Conservation (phyloP, 768 basidiomycete species). For the Mycena amicta region DNA sequence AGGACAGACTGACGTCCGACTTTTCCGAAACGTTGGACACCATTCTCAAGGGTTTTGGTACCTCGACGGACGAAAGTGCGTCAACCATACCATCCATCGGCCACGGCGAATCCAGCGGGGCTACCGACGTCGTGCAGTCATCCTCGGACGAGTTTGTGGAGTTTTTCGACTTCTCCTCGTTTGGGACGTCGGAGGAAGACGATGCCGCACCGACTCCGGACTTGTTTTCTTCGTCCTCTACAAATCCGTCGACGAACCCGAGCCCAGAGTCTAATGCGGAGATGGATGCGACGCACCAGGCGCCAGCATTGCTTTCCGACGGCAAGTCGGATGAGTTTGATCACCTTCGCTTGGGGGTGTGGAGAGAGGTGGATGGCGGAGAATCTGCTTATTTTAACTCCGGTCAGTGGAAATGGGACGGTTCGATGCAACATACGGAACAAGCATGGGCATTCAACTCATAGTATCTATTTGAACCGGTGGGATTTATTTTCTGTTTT, state of each 20-base stretch:
- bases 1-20: conserved; percentile 46
- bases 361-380: conserved; percentile 76
- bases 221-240: conserved; percentile 63
- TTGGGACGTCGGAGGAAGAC: conserved; percentile 59
- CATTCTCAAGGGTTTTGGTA: conserved; percentile 59
- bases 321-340: conserved; percentile 60
- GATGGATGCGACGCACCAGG: conserved; percentile 50
- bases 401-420: conserved; percentile 74
- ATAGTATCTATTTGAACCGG: conserved; percentile 44
- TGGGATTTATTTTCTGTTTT: conserved; percentile 39
- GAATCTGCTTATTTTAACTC: conserved; percentile 69
- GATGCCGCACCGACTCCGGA: conserved; percentile 72
- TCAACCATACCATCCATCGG: conserved; percentile 38
- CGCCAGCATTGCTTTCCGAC: conserved; percentile 47
- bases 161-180: conserved; percentile 72
- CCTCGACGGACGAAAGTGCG: conserved; percentile 35
- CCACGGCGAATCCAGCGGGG: conserved; percentile 35
- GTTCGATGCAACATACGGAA: conserved; percentile 63
- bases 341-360: conserved; percentile 57
- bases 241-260: conserved; percentile 58
- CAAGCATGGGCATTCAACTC: conserved; percentile 77
- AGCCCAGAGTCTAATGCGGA: conserved; percentile 78
- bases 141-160: conserved; percentile 56
- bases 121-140: conserved; percentile 27
- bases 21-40: conserved; percentile 64